Evolutionary conservation across 2,329 filamentous ascomycete species (phyloP), one percentile per base, ranked within the genome.

Genomic region (Fusarium burgessii): DNA sequence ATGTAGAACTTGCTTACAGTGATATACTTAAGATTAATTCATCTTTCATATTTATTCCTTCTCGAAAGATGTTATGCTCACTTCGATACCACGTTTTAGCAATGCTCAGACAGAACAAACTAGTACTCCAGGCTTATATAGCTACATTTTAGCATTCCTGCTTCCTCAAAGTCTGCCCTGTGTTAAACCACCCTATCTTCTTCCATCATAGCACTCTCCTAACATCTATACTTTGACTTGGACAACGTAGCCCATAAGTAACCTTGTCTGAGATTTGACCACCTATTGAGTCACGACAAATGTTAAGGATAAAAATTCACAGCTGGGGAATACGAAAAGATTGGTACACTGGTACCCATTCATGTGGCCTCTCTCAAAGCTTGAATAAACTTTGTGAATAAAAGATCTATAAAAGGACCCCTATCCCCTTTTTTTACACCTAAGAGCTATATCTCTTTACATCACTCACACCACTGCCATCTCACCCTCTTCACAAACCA

Each of bases 1-100:
- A 8, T 1, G 15, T 1, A 3, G 2, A 1, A 7, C 1, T 2
- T 7, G 9, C 5, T 5, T 3, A 0, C 2, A 0, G 0, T 1
- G 42, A 58, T 42, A 25, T 0, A 0, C 6, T 8, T 1, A 7
- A 29, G 9, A 2, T 0, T 1, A n/a, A 7, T 6, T 4, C 11
- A 5, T 13, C 18, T 10, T n/a, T 6, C 1, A 2, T 33, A 13
- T 1, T 13, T 12, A 33, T 33, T 13, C 32, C 13, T 13, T 33
- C 32, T 33, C 6, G 5, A 23, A 23, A 32, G 32, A 32, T 13
- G 32, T 32, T 11, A 4, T 18, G 1, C 9, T 5, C 0, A 7
- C 17, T 10, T 7, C 11, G 14, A 17, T 23, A 0, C 15, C 15
- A 6, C 11, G 1, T 15, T 23, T 15, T 23, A 15, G 6, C 7